Base-by-base conservation (phyloP, 1,284 basidiomycete species). In the Mycosarcoma maydis region DNA sequence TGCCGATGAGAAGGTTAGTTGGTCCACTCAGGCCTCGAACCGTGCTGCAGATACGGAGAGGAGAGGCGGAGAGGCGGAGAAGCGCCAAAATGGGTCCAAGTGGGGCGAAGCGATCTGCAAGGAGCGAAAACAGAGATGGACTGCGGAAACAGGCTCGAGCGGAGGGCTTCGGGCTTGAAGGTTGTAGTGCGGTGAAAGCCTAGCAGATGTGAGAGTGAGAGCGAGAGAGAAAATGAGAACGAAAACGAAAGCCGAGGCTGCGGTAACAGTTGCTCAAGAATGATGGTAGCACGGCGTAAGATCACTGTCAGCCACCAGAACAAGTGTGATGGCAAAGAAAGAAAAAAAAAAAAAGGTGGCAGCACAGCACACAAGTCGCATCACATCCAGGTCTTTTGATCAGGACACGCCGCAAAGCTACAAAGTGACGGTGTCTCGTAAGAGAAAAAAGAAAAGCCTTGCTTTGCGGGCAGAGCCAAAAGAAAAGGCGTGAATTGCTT, bases 1-100 rank as follows among this genome's bases (percentile, higher is more conserved):
- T 27, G 48, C 52, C 48, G 59, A 55, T 47, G 52, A 59, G 41
- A 40, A 47, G 42, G 44, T 47, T 36, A 24, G 55, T 45, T 6
- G 13, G 27, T 29, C 27, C 30, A 26, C 13, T 23, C 33, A 33
- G 24, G 32, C 10, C 30, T 44, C 47, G 26, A 27, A 38, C n/a
- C n/a, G n/a, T n/a, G n/a, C n/a, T n/a, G n/a, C n/a, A n/a, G n/a
- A n/a, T n/a, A n/a, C n/a, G n/a, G 23, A 41, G 44, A 17, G 22
- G 26, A 37, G 32, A 30, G 39, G 41, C 33, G 17, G 29, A 43
- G 26, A 46, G 41, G 26, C 19, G 38, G 49, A 34, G 27, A 7
- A 27, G 17, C 34, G 34, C 34, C 40, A 38, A 16, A 34, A n/a
- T 16, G 16, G 23, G 53, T 37, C 34, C 42, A 22, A 34, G 43